A percentile compares a stretch with the other conserved stretches of the same genome.
Conservation (phyloP, 1,284 basidiomycete species). For the Cystobasidium pallidum region DNA sequence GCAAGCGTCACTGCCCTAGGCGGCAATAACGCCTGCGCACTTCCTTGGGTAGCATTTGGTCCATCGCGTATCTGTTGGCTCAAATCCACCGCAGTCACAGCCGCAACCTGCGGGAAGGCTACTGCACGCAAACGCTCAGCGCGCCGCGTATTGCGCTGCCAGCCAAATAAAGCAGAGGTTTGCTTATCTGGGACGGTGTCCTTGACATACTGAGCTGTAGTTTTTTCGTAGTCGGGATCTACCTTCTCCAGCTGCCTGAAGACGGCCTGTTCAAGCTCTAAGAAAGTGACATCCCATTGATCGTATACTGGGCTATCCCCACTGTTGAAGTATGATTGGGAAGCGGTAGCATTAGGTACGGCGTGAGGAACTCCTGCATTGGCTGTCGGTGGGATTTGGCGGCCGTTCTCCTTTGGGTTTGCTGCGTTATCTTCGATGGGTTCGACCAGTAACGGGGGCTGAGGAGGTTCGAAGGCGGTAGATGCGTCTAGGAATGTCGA, state of each 20-base stretch:
- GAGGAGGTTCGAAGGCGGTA: too few relatives aligned
- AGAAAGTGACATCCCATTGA: constrained; percentile 8
- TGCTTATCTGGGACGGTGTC: not conserved
- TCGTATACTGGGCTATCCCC: not conserved
- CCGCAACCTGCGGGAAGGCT: too few relatives aligned
- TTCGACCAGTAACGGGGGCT: too few relatives aligned
- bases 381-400: too few relatives aligned
- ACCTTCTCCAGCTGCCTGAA: not conserved
- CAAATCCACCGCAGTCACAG: too few relatives aligned
- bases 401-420: too few relatives aligned
- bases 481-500: too few relatives aligned
- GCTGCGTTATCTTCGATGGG: too few relatives aligned
- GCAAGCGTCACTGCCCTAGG: not conserved
- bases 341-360: not conserved
- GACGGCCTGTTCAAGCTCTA: constrained; percentile 9
- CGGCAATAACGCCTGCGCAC: not conserved
- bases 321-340: not conserved
- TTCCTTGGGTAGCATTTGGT: not conserved
- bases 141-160: constrained; percentile 4
- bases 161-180: not conserved
- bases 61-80: not conserved
- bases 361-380: too few relatives aligned
- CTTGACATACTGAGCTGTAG: not conserved
- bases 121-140: not conserved
- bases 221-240: not conserved